Conservation (phyloP, 225 moss, liverwort and hornwort species). For the Physcomitrium patens region DNA sequence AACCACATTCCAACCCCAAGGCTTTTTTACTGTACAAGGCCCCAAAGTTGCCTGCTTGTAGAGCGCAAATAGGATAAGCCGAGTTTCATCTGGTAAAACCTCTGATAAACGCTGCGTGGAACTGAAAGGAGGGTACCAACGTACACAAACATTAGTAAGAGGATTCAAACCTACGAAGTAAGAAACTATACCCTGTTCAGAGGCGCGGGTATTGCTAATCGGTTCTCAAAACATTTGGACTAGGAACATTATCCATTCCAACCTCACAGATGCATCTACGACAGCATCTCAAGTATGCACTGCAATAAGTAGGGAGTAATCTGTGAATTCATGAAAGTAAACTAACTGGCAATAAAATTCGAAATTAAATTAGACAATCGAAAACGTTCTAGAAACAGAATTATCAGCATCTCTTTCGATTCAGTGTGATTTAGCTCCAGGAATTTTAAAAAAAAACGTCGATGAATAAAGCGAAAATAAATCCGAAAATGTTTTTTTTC, state of each 20-base stretch:
- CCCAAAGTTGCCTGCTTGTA: conserved; percentile 92
- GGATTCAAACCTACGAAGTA: not conserved
- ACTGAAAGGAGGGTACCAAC: conserved; percentile 27
- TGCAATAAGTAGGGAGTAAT: too few species aligned
- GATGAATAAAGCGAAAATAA: too few species aligned
- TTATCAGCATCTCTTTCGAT: too few species aligned
- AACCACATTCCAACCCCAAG: conserved; percentile 90
- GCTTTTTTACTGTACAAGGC: conserved; percentile 87
- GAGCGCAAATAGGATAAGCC: conserved; percentile 80
- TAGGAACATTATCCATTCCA: conserved; percentile 6
- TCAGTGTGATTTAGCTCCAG: too few species aligned
- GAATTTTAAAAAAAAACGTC: too few species aligned
- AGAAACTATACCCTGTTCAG: not conserved
- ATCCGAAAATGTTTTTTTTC: too few species aligned
- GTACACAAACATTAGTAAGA: conserved; percentile 20
- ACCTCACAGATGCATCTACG: not conserved
- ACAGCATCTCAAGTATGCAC: too few species aligned
- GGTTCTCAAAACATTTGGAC: conserved; percentile 1
- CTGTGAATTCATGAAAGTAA: too few species aligned
- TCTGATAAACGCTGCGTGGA: conserved; percentile 37
- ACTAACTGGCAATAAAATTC: too few species aligned
- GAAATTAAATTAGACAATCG: too few species aligned
- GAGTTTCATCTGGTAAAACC: conserved; percentile 69
- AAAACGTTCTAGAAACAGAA: too few species aligned
- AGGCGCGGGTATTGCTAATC: not conserved